A percentile compares a stretch with the other conserved stretches of the same genome.
Conservation (phyloP, 345 rosid species). For the Brassica rapa region DNA sequence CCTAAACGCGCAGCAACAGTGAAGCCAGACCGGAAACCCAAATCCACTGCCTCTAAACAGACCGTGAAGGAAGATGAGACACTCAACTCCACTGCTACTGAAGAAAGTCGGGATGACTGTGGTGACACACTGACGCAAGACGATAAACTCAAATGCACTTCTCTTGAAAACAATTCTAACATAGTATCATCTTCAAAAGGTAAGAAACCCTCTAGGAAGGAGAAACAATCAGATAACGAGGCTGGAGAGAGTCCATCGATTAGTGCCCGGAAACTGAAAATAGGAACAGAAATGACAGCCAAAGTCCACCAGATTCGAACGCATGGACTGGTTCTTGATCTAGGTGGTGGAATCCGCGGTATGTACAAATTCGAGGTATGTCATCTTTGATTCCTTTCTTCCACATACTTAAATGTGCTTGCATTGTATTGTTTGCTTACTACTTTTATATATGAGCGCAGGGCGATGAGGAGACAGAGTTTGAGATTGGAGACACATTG, state of each 20-base stretch:
- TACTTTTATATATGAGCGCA: constrained; percentile 34
- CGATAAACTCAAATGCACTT: constrained; percentile 34
- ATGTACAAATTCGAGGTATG: constrained; percentile 84
- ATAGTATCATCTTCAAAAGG: constrained; percentile 21
- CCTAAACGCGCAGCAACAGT: not conserved
- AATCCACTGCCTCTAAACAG: constrained; percentile 40
- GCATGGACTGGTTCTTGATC: constrained; percentile 82
- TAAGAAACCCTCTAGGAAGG: constrained; percentile 31
- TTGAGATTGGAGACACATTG: constrained; percentile 61
- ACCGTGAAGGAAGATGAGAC: constrained; percentile 12
- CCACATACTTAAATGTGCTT: not conserved
- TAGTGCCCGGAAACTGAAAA: constrained; percentile 55
- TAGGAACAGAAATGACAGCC: constrained; percentile 66
- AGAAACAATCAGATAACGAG: constrained; percentile 28
- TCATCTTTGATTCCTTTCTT: not conserved
- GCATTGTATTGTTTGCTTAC: constrained; percentile 10
- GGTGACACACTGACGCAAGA: constrained; percentile 30
- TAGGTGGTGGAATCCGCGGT: constrained; percentile 89
- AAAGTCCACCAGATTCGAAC: constrained; percentile 66
- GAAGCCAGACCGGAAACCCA: constrained; percentile 32
- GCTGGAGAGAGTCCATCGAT: constrained; percentile 33
- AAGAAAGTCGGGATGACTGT: constrained; percentile 12
- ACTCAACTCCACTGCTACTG: constrained; percentile 5
- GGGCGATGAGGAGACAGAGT: constrained; percentile 49
- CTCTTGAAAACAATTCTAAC: constrained; percentile 24